Evolutionary conservation across 108 stramenopile genomes (phyloP), one percentile per base, ranked within the genome.

Genomic region (Nitzschia palea): DNA sequence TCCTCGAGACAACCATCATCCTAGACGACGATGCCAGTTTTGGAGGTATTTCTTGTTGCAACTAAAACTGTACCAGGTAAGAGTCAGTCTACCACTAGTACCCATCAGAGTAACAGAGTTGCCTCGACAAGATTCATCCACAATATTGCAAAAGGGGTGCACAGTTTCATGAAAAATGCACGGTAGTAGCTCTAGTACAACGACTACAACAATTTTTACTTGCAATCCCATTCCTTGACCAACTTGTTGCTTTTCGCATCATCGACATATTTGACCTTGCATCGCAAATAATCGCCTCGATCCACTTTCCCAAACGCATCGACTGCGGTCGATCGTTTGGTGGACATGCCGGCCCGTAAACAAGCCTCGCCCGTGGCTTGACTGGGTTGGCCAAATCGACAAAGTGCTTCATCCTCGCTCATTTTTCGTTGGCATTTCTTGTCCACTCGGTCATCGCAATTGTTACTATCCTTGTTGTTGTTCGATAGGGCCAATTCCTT

Each of bases 291-390:
- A 53, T 84, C 77, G 23, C 80, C 80, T 36, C 84, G 71, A 56
- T 86, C 84, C 8, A 80, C 76, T 42, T 76, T 82, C 18, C 84
- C 84, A 62, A 65, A 70, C 0, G 79, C 76, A 62, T 77, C 73
- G 1, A 82, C 79, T 22, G 44, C 55, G 17, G 37, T 68, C 1
- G 58, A 44, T 17, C 76, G 47, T n/a, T 55, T 52, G 17, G 66
- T 71, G 10, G 70, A 50, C 36, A 80, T 72, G 14, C 68, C 68
- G 1, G 84, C 84, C 34, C 84, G 59, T 37, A 56, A 20, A 48
- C 84, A 85, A 0, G 84, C 84, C 27, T 82, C 71, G 30, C 84
- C 84, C 48, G 70, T 80, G 52, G 63, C 52, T 27, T 61, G 55
- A 3, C 80, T 58, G 0, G 84, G 80, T 17, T 71, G 76, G 27